Evolutionary conservation across 2,329 filamentous ascomycete genomes (phyloP).

Genomic region (Beauveria asiatica): DNA sequence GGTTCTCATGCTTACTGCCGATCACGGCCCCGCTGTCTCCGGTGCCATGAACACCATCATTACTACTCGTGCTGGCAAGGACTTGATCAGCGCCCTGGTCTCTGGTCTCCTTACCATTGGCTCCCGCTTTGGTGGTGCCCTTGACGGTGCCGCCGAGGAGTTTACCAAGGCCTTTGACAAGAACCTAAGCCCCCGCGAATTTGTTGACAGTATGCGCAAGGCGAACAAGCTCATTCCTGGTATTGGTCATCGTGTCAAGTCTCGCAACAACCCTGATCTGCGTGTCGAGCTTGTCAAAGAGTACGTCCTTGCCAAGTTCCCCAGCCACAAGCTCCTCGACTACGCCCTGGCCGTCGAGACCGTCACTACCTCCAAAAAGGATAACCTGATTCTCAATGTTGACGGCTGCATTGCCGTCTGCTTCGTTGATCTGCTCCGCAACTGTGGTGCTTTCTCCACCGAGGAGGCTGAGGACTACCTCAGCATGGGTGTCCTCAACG

Average conservation of each 20-base stretch:
- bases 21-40: conserved; percentile 97
- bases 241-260: conserved; percentile 99
- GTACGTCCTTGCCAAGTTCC: conserved; percentile 96
- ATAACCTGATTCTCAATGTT: conserved; percentile 99
- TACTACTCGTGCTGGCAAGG: conserved; percentile 97
- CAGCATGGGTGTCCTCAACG: conserved; percentile 98
- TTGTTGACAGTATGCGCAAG: conserved; percentile 98
- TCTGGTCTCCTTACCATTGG: conserved; percentile 97
- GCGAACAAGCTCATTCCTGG: conserved; percentile 99
- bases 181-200: conserved; percentile 95
- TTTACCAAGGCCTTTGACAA: conserved; percentile 98
- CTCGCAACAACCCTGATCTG: conserved; percentile 98
- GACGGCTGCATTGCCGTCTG: conserved; percentile 97
- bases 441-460: conserved; percentile 90
- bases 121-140: conserved; percentile 94
- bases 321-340: conserved; percentile 94
- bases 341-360: conserved; percentile 97
- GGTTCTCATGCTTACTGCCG: conserved; percentile 99
- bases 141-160: conserved; percentile 95
- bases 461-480: conserved; percentile 99
- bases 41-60: conserved; percentile 99
- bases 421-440: conserved; percentile 95
- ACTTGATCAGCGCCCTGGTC: conserved; percentile 90
- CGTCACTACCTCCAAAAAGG: conserved; percentile 99
- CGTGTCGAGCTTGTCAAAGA: conserved; percentile 99